Percentiles rank a stretch among this genome's conserved stretches.
Evolutionary conservation across 371 early-diverging fungal species (phyloP).

Genomic region (Mucor lusitanicus): DNA sequence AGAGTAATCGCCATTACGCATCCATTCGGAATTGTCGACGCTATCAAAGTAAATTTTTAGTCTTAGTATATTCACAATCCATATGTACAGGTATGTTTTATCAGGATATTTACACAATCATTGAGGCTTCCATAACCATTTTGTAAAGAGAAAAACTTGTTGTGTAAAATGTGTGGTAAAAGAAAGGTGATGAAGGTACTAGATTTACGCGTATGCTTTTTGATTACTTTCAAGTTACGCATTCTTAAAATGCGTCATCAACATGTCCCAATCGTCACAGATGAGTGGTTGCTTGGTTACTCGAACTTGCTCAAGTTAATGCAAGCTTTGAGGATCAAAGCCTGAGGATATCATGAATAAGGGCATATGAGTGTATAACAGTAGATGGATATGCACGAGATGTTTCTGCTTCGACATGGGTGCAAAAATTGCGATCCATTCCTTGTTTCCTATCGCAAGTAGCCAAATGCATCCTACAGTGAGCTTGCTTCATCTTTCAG

Average conservation of each 20-base stretch:
- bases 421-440: too few species aligned
- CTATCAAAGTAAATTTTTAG: conserved; percentile 36
- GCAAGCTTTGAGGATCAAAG: too few species aligned
- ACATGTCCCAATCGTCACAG: too few species aligned
- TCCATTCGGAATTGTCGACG: conserved; percentile 99
- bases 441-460: too few species aligned
- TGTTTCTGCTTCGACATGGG: too few species aligned
- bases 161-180: neutral
- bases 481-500: too few species aligned
- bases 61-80: neutral
- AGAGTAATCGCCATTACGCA: conserved; percentile 98
- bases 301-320: too few species aligned
- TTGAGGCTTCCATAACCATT: conserved; percentile 67
- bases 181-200: neutral
- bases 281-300: too few species aligned
- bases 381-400: too few species aligned
- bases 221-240: neutral
- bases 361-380: too few species aligned
- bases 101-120: conserved; percentile 55
- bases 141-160: conserved; percentile 6
- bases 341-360: too few species aligned
- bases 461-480: too few species aligned
- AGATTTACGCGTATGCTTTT: conserved; percentile 1
- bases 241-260: neutral
- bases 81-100: neutral